Evolutionary conservation across 2,329 filamentous ascomycete genomes (phyloP).

Genomic region (Acrodontium crateriforme): DNA sequence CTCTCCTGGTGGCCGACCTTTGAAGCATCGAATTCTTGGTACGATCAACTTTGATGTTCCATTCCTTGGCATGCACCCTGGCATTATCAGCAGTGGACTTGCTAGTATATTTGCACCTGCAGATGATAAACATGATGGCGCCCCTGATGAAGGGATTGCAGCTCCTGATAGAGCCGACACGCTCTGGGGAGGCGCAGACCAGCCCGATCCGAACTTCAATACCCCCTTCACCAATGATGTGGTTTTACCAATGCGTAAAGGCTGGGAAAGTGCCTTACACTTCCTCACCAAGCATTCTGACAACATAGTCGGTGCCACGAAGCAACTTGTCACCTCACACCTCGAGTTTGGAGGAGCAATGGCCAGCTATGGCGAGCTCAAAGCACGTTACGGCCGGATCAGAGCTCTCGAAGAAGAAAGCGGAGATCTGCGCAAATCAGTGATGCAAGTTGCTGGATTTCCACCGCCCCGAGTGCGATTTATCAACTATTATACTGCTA

Average conservation of each 20-base stretch:
- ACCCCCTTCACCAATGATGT: constrained; percentile 64
- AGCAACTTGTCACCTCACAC: constrained; percentile 63
- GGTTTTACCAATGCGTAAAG: constrained; percentile 52
- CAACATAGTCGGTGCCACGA: constrained; percentile 54
- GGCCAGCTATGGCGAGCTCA: constrained; percentile 59
- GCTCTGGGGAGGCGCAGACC: constrained; percentile 15
- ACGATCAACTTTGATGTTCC: constrained; percentile 75
- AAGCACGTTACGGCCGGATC: constrained; percentile 54
- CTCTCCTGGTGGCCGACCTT: constrained; percentile 24
- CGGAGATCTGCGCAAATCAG: constrained; percentile 29
- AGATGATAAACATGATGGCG: constrained; percentile 21
- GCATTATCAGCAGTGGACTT: constrained; percentile 70
- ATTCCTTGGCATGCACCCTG: constrained; percentile 77
- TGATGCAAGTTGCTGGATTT: constrained; percentile 10
- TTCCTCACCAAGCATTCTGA: constrained; percentile 75
- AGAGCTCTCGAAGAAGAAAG: constrained; percentile 59
- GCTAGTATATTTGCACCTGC: constrained; percentile 56
- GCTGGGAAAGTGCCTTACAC: constrained; percentile 53
- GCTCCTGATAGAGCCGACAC: constrained; percentile 10
- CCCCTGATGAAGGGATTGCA: constrained; percentile 1
- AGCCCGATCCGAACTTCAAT: constrained; percentile 53
- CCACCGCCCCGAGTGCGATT: constrained; percentile 52
- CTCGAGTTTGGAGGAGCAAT: constrained; percentile 72
- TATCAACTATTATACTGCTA: constrained; percentile 83
- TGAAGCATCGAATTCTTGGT: constrained; percentile 66